Conservation (phyloP, 768 basidiomycete species). For the Flagelloscypha sp. region DNA sequence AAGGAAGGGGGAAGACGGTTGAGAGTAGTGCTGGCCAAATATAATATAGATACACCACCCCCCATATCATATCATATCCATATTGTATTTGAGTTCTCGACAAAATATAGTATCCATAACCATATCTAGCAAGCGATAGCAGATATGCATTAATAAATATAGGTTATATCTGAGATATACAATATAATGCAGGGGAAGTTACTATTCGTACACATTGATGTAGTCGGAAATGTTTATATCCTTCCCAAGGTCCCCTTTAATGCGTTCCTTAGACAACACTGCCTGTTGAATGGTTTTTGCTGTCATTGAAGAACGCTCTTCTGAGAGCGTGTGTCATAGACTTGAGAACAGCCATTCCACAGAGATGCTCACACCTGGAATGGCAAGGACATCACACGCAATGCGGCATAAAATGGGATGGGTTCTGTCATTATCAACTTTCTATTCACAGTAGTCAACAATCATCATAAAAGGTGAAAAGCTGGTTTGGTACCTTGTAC, state of each 20-base stretch:
- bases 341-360: constrained; percentile 16
- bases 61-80: constrained; percentile 8
- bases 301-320: constrained; percentile 11
- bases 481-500: no score
- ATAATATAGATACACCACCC: constrained; percentile 4
- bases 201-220: constrained; percentile 8
- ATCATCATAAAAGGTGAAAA: no score
- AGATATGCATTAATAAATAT: no score
- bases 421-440: constrained; percentile 4
- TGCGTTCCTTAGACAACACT: constrained; percentile 13
- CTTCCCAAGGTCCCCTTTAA: constrained; percentile 11
- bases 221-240: constrained; percentile 11
- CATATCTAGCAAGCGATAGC: no score
- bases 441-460: no score
- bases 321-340: constrained; percentile 9
- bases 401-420: constrained; percentile 7
- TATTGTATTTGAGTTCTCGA: constrained; percentile 1
- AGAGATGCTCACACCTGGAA: constrained; percentile 15
- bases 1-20: no score
- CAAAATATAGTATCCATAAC: constrained; percentile 4
- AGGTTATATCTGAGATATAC: no score
- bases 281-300: constrained; percentile 7
- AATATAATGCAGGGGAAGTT: no score
- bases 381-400: constrained; percentile 14
- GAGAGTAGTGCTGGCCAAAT: constrained; percentile 10